Percentiles rank a stretch among this genome's conserved stretches.
These are phyloP conservation scores for Metschnikowia rubicola DNA, from an alignment of 805 yeast genomes.

Conservation along the genomic window DNA sequence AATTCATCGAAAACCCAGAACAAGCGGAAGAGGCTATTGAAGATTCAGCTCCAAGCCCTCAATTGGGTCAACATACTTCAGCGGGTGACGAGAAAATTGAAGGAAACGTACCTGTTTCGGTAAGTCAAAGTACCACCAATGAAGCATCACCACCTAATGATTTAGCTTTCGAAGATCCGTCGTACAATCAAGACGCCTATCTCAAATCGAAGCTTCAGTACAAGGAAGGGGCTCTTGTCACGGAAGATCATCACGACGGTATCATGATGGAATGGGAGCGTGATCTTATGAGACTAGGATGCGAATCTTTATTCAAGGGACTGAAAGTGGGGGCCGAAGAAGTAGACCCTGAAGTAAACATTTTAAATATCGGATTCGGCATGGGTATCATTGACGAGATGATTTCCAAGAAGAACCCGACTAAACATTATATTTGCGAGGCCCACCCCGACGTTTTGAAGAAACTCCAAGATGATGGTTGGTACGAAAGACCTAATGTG, in stretches of 20 bases:
- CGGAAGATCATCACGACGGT: conserved; percentile 74
- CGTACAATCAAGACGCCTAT: conserved; percentile 62
- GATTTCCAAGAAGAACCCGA: conserved; percentile 51
- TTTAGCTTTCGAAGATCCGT: conserved; percentile 40
- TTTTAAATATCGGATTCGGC: conserved; percentile 90
- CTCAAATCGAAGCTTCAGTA: conserved; percentile 66
- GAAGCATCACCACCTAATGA: background rate
- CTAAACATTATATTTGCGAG: conserved; percentile 82
- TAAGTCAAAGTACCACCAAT: background rate
- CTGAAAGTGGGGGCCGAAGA: conserved; percentile 25
- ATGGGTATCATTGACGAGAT: conserved; percentile 91
- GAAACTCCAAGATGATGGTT: conserved; percentile 69
- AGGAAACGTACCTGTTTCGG: background rate
- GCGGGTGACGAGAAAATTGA: conserved; percentile 1
- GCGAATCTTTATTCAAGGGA: conserved; percentile 63
- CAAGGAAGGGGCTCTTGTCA: conserved; percentile 63
- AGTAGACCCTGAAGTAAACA: conserved; percentile 40
- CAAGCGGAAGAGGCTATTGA: conserved; percentile 10
- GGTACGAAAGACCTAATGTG: conserved; percentile 75
- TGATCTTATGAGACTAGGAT: conserved; percentile 75
- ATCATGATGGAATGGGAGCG: conserved; percentile 98
- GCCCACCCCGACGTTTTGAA: conserved; percentile 89
- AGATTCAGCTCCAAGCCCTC: background rate
- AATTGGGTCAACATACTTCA: too few relatives aligned
- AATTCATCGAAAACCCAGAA: conserved; percentile 45